Evolutionary conservation across 2,329 filamentous ascomycete genomes (phyloP).

Genomic region (Aspergillus alliaceus): DNA sequence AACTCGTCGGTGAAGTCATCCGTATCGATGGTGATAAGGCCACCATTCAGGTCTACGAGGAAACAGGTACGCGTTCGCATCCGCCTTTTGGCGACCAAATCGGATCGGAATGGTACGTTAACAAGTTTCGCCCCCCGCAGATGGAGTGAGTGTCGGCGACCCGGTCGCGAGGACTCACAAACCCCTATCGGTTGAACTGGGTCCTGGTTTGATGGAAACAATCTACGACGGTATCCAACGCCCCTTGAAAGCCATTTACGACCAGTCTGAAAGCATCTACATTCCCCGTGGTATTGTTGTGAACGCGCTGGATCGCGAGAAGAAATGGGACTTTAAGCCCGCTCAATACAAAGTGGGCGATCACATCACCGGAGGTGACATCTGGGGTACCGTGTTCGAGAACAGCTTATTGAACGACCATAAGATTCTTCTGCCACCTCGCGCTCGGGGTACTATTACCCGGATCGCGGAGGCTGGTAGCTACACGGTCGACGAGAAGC

Average conservation of each 20-base stretch:
- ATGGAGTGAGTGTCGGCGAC: conserved; percentile 93
- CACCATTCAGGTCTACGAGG: conserved; percentile 98
- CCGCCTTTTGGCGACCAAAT: conserved; percentile 8
- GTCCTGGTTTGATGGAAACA: conserved; percentile 94
- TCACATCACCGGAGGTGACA: conserved; percentile 92
- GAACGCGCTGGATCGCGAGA: conserved; percentile 82
- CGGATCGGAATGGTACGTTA: conserved; percentile 9
- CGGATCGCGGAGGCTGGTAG: conserved; percentile 84
- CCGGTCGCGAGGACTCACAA: conserved; percentile 89
- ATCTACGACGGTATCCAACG: conserved; percentile 99
- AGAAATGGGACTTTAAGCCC: conserved; percentile 96
- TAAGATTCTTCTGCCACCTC: conserved; percentile 87
- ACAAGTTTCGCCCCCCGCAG: conserved; percentile 36
- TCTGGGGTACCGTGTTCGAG: conserved; percentile 92
- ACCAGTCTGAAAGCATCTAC: conserved; percentile 83
- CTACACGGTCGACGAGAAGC: conserved; percentile 91
- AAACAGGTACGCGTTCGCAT: conserved; percentile 67
- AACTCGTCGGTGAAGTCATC: conserved; percentile 95
- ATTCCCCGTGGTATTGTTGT: conserved; percentile 92
- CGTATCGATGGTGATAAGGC: conserved; percentile 94
- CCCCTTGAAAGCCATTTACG: conserved; percentile 81
- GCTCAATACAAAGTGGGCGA: conserved; percentile 85
- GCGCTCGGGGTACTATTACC: conserved; percentile 88
- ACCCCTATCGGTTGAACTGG: conserved; percentile 94
- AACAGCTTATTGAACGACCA: conserved; percentile 94